A percentile compares a stretch with the other conserved stretches of the same genome.
Evolutionary conservation across 805 yeast genomes (phyloP).

Genomic region (Hanseniaspora osmophila): DNA sequence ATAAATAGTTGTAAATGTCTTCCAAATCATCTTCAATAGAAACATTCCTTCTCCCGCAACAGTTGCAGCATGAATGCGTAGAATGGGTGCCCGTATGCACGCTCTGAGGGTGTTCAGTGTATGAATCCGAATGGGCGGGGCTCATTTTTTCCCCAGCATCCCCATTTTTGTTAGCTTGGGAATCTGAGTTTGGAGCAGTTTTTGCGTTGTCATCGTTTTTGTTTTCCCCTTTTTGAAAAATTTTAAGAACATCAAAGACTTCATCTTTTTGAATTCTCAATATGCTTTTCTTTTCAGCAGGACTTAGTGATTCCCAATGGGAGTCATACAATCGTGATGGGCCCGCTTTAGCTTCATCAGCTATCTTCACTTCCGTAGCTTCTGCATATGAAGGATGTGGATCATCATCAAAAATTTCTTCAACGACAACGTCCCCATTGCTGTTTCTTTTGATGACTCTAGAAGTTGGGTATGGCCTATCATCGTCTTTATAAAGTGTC

Average conservation of each 20-base stretch:
- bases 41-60: conserved; percentile 66
- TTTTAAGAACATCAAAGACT: conserved; percentile 48
- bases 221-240: conserved; percentile 33
- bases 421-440: conserved; percentile 68
- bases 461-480: conserved; percentile 55
- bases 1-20: conserved; percentile 54
- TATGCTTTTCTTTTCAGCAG: conserved; percentile 46
- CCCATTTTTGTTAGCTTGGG: not conserved
- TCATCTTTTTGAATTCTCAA: conserved; percentile 56
- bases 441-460: conserved; percentile 56
- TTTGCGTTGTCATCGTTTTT: not conserved
- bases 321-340: conserved; percentile 10
- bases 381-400: conserved; percentile 8
- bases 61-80: conserved; percentile 33
- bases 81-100: not conserved
- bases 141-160: too few species aligned
- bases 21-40: conserved; percentile 69
- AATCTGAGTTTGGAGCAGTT: not conserved
- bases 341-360: conserved; percentile 1
- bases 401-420: conserved; percentile 22
- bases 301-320: conserved; percentile 51
- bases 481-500: conserved; percentile 17
- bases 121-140: too few species aligned
- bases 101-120: too few species aligned
- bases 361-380: too few species aligned